Base-by-base conservation (phyloP, 2,329 filamentous ascomycete species). In the Plectosphaerella cucumerina region DNA sequence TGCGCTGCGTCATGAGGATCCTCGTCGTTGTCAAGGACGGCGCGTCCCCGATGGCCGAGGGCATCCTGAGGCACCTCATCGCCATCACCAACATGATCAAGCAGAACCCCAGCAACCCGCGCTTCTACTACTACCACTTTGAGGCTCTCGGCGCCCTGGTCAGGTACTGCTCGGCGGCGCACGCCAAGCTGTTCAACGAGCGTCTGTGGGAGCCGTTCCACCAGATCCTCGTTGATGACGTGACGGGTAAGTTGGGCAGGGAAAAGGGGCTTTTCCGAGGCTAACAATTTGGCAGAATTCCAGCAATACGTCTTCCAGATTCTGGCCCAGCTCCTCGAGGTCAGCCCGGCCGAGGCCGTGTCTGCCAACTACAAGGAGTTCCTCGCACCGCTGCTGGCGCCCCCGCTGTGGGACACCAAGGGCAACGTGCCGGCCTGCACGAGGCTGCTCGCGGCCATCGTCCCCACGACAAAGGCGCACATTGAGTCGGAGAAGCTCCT, bases 51-150 rank as follows among this genome's bases (percentile, higher is more conserved):
- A 84, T 94, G 46, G 78, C 87, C 6, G 90, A 96, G 59, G 81
- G 80, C 58, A 83, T 96, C n/a, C 74, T 97, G 49, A 81, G 83
- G 48, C 91, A 95, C 66, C 81, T 99, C 53, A 84, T 96, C 63
- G 86, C 81, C 54, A 97, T 99, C 61, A 96, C 92, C 46, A 87
- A 88, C 62, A 86, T 96, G 59, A 97, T 97, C 69, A 87, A 91
- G 64, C 82, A 87, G 60, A 99, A 99, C 69, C 94, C 94, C 1
- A 97, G 92, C 73, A 99, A 99, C 70, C 94, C 94, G 2, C 84
- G 90, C 12, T 99, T 99, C 73, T 97, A 97, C 72, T 99, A 99
- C 75, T 99, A 93, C 69, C 90, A 96, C 66, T 99, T 99, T 56
- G 94, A 99, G 73, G 89, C 90, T 3, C 75, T 99, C 44, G 94